phyloP scores from a whole-genome alignment of 768 basidiomycete species.

The Lentinula boryana region DNA sequence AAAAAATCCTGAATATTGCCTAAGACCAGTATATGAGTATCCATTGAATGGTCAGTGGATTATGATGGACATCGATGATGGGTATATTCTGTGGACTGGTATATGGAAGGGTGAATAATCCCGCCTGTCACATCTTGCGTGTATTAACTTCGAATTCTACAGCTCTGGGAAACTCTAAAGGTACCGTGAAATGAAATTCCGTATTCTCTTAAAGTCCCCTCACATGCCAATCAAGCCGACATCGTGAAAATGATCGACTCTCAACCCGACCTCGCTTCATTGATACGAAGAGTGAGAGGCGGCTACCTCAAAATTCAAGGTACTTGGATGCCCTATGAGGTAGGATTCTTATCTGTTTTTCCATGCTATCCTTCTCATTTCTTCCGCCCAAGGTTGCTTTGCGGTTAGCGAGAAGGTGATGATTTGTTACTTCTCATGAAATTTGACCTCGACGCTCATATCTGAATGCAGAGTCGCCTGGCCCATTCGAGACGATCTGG shows the following conservation, averaged over 20 bases:
- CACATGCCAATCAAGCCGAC: conserved; percentile 50
- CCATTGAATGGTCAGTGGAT: conserved; percentile 88
- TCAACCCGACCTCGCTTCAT: conserved; percentile 78
- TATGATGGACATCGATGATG: conserved; percentile 94
- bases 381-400: conserved; percentile 57
- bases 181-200: conserved; percentile 27
- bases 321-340: conserved; percentile 93
- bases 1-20: neutral
- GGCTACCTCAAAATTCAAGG: conserved; percentile 91
- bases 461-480: conserved; percentile 66
- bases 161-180: conserved; percentile 90
- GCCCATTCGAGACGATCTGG: conserved; percentile 78
- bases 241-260: conserved; percentile 92
- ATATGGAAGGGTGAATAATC: conserved; percentile 79
- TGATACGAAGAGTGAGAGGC: conserved; percentile 79
- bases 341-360: conserved; percentile 22
- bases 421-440: conserved; percentile 15
- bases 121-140: neutral
- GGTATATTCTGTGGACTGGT: conserved; percentile 88
- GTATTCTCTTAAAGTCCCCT: neutral
- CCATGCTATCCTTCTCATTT: conserved; percentile 2
- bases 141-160: conserved; percentile 6
- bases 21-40: conserved; percentile 83
- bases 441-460: conserved; percentile 2
- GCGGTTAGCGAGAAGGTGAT: conserved; percentile 71